These are phyloP conservation scores for Trichoderma atrobrunneum DNA, from an alignment of 2,329 filamentous ascomycete species.

Conservation along the genomic window DNA sequence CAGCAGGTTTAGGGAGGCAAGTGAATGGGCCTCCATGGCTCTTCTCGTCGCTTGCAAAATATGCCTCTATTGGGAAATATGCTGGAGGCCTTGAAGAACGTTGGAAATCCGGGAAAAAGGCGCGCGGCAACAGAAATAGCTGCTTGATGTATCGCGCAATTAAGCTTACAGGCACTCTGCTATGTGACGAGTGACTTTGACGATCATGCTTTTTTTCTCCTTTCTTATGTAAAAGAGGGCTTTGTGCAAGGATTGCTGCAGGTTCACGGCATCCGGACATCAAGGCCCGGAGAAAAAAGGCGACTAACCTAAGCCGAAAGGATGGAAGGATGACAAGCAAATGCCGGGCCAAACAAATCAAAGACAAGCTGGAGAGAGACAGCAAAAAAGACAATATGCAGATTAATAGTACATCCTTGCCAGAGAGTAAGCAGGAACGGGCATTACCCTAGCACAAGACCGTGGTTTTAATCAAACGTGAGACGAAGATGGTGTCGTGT, in stretches of 20 bases:
- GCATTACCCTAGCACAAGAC: not conserved
- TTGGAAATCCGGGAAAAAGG: not conserved
- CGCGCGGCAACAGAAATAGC: not conserved
- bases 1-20: conserved; percentile 74
- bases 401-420: not conserved
- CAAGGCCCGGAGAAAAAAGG: not conserved
- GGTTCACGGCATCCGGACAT: not conserved
- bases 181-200: not conserved
- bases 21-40: conserved; percentile 73
- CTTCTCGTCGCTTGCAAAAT: not conserved
- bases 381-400: not conserved
- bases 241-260: conserved; percentile 4
- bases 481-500: not conserved
- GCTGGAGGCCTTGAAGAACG: not conserved
- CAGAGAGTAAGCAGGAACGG: not conserved
- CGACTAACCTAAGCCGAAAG: not conserved
- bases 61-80: not conserved
- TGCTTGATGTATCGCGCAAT: not conserved
- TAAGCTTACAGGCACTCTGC: not conserved
- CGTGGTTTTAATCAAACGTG: not conserved
- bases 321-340: not conserved
- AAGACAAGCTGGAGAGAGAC: not conserved
- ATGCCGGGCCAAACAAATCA: not conserved
- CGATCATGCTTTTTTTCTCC: not conserved
- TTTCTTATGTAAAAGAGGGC: not conserved